Evolutionary conservation across 2,329 filamentous ascomycete species (phyloP), one percentile per base, ranked within the genome.

Genomic region (Diaporthe nobilis): DNA sequence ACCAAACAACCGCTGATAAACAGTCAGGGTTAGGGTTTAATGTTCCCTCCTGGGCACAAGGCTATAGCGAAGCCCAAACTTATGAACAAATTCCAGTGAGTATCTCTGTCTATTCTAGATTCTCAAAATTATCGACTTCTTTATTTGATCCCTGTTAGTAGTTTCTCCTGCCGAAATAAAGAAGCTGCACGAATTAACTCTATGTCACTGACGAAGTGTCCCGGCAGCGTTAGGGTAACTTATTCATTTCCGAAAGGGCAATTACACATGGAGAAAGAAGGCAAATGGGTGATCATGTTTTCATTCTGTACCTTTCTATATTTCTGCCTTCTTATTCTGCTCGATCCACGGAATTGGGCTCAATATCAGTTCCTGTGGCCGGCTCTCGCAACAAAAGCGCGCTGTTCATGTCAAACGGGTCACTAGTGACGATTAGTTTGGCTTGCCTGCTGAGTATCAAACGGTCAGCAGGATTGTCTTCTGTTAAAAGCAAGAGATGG

Each of bases 391-490:
- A 37, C 28, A 22, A 8, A n/a, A 67, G 28, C 13, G 42, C 20
- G 61, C 42, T 67, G 20, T 67, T 67, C 42, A 67, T 51, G 28
- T 67, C 61, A n/a, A 67, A 67, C 3, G 61, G 28, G 15, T 67
- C 61, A 28, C 61, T 67, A 5, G 17, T n/a, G 28, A 67, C 20
- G 12, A 20, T 34, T 9, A 22, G 15, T 7, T 34, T 31, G 42
- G 61, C 61, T 37, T 67, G 61, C 42, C 61, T 67, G 44, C 61
- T 67, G 28, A 67, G 20, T 34, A 67, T 67, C 42, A 67, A 8
- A 3, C 61, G 25, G 6, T 67, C 61, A 7, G 61, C 61, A 34
- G 42, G 42, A 28, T 67, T 67, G 61, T 67, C 61, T 51, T 67
- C 61, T 9, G 42, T n/a, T 1, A 20, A 49, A 10, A 67, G 20